A percentile compares a stretch with the other conserved stretches of the same genome.
These are phyloP conservation scores for Colletotrichum sansevieriae DNA, from an alignment of 2,329 filamentous ascomycete species.

Conservation along the genomic window DNA sequence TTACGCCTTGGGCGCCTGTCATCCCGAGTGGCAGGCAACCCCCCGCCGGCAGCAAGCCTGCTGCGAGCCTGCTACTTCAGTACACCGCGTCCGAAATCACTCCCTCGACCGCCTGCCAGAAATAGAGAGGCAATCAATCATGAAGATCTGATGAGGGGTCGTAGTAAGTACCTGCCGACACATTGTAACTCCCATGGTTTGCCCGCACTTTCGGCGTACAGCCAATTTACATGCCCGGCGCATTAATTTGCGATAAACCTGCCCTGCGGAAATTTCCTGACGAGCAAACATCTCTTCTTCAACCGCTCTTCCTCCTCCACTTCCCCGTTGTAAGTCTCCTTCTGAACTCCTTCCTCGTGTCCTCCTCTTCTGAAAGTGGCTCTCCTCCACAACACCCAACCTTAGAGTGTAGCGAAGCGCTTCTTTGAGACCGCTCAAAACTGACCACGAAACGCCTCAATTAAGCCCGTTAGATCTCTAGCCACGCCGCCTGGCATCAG, in stretches of 20 bases:
- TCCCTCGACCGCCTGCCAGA: slow-evolving; percentile 33
- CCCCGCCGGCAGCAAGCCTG: background rate
- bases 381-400: background rate
- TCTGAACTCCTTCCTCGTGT: slow-evolving; percentile 7
- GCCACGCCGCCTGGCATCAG: background rate
- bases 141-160: slow-evolving; percentile 40
- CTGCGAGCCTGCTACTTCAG: background rate
- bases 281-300: slow-evolving; percentile 7
- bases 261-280: slow-evolving; percentile 36
- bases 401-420: background rate
- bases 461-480: slow-evolving; percentile 6
- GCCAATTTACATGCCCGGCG: slow-evolving; percentile 23
- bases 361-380: background rate
- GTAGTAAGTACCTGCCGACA: slow-evolving; percentile 7
- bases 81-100: background rate
- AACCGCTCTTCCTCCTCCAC: background rate
- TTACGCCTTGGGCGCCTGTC: slow-evolving; percentile 22
- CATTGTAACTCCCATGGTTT: background rate
- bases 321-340: slow-evolving; percentile 12
- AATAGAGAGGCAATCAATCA: background rate
- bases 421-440: slow-evolving; percentile 13
- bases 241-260: slow-evolving; percentile 36
- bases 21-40: slow-evolving; percentile 19
- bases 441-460: slow-evolving; percentile 25
- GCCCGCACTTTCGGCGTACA: slow-evolving; percentile 24